Evolutionary conservation across 129 eudicot species (phyloP).

Genomic region (Gnaphalium uliginosum): DNA sequence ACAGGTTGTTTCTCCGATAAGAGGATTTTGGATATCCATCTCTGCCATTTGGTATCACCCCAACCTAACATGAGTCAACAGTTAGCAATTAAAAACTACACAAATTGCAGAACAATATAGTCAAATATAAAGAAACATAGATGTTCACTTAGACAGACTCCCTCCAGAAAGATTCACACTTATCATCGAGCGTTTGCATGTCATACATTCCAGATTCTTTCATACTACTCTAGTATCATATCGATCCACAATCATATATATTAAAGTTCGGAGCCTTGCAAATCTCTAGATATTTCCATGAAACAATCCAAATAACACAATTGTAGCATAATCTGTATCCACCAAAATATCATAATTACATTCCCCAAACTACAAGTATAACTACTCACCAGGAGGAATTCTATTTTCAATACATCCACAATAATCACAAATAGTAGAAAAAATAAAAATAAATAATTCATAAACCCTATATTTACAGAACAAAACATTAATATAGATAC

Average conservation of each 20-base stretch:
- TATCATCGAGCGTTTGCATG: not conserved
- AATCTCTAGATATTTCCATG: not conserved
- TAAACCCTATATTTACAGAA: not conserved
- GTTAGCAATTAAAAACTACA: conserved; percentile 16
- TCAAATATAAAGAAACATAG: too few species aligned
- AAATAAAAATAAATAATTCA: not conserved
- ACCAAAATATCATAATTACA: conserved; percentile 19
- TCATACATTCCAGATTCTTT: not conserved
- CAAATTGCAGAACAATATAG: not conserved
- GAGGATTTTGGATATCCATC: conserved; percentile 55
- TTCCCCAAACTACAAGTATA: conserved; percentile 2
- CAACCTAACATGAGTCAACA: conserved; percentile 31
- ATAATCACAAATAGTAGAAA: not conserved
- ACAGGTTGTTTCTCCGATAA: conserved; percentile 62
- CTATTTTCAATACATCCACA: not conserved
- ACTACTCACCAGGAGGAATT: not conserved
- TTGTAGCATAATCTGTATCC: conserved; percentile 7
- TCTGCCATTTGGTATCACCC: conserved; percentile 61
- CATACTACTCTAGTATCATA: not conserved
- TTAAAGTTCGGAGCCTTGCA: not conserved
- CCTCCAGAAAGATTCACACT: not conserved
- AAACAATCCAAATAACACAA: too few species aligned
- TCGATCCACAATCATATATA: not conserved
- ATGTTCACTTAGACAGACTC: conserved; percentile 4
- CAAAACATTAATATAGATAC: not conserved